phyloP scores from a whole-genome alignment of 257 asterid genomes.

The Solanum ossicruentum region DNA sequence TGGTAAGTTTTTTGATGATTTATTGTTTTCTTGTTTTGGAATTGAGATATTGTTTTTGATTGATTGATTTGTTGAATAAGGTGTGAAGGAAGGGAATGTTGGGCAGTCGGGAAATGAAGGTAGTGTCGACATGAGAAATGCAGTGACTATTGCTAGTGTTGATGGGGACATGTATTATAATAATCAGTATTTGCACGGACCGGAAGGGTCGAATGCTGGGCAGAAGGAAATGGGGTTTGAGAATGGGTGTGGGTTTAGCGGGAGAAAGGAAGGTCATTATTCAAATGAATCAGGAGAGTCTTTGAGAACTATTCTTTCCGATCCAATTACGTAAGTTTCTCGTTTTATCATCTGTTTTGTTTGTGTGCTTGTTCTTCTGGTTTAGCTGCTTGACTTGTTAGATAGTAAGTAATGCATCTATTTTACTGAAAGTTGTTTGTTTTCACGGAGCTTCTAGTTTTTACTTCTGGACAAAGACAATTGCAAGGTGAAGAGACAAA shows the following conservation, averaged over 20 bases:
- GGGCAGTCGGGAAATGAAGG: slow-evolving; percentile 24
- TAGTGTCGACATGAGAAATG: slow-evolving; percentile 28
- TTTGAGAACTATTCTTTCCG: slow-evolving; percentile 64
- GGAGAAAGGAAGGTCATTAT: slow-evolving; percentile 49
- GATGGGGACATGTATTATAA: slow-evolving; percentile 38
- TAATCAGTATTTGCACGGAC: slow-evolving; percentile 34
- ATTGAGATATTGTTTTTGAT: background rate
- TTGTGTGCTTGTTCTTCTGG: background rate
- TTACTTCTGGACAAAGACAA: background rate
- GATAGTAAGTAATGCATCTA: background rate
- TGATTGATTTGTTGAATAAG: slow-evolving; percentile 12
- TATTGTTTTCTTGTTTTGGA: background rate
- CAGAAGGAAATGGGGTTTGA: slow-evolving; percentile 41
- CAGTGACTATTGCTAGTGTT: slow-evolving; percentile 20
- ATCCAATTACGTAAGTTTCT: slow-evolving; percentile 71
- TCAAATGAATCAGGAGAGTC: slow-evolving; percentile 58
- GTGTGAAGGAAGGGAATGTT: slow-evolving; percentile 40
- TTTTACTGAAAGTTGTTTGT: background rate
- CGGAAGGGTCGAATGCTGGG: slow-evolving; percentile 42
- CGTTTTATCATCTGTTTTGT: background rate
- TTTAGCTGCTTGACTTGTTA: background rate
- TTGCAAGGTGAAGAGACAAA: background rate
- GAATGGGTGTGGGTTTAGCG: slow-evolving; percentile 62
- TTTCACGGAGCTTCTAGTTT: background rate
- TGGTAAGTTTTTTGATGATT: slow-evolving; percentile 22